Percentiles rank a stretch among this genome's conserved stretches.
Evolutionary conservation across 2,329 filamentous ascomycete genomes (phyloP).

Genomic region (Camillea tinctor): DNA sequence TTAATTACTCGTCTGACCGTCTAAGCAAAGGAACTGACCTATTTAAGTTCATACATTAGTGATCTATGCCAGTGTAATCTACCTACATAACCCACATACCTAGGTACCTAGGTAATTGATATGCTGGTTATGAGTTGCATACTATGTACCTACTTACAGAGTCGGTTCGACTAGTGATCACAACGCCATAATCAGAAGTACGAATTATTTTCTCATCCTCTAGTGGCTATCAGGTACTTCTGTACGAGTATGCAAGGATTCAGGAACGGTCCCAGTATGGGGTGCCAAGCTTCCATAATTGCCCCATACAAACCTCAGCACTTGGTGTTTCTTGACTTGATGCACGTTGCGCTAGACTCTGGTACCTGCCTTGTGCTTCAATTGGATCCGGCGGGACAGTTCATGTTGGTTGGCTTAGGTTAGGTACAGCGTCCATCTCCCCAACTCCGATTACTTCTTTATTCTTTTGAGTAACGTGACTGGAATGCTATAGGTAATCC

Average conservation of each 20-base stretch:
- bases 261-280: not conserved
- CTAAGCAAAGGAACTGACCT: too few species aligned
- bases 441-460: not conserved
- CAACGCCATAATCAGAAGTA: not conserved
- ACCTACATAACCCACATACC: too few species aligned
- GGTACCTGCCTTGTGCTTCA: not conserved
- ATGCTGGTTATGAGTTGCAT: too few species aligned
- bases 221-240: not conserved
- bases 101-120: too few species aligned
- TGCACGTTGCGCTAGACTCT: not conserved
- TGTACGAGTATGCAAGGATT: not conserved
- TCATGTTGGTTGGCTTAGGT: not conserved
- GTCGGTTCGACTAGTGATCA: not conserved
- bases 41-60: too few species aligned
- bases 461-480: not conserved
- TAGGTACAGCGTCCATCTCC: not conserved
- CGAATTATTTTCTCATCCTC: not conserved
- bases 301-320: not conserved
- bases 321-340: not conserved
- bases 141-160: not conserved
- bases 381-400: not conserved
- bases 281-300: not conserved
- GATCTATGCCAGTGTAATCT: too few species aligned
- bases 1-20: too few species aligned
- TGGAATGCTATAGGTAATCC: not conserved